phyloP scores from a whole-genome alignment of 768 basidiomycete genomes.

The Kwoniella dejecticola region DNA sequence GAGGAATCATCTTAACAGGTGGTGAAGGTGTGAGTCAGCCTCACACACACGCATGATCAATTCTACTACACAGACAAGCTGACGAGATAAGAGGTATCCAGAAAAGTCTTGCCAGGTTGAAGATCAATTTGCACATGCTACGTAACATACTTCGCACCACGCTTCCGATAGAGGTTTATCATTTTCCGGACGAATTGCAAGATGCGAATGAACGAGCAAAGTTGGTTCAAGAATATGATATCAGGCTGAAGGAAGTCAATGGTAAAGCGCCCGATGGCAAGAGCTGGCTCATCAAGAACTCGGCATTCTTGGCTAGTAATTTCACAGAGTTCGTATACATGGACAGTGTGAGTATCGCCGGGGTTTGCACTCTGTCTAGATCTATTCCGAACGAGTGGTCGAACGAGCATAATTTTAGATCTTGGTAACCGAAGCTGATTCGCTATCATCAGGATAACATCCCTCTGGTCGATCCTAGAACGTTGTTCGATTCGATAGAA shows the following conservation, averaged over 20 bases:
- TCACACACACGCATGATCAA: not conserved
- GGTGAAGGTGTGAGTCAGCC: slow-evolving; percentile 45
- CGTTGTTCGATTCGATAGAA: slow-evolving; percentile 55
- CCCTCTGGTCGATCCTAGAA: slow-evolving; percentile 54
- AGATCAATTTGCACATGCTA: slow-evolving; percentile 55
- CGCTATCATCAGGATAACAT: slow-evolving; percentile 57
- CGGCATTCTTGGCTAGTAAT: slow-evolving; percentile 46
- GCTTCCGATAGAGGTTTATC: slow-evolving; percentile 58
- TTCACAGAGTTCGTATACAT: slow-evolving; percentile 53
- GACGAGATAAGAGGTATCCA: slow-evolving; percentile 9
- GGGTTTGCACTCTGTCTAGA: too few species aligned
- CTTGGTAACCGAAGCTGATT: not conserved
- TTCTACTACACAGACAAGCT: too few species aligned
- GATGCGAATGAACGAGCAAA: slow-evolving; percentile 30
- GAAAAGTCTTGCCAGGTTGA: slow-evolving; percentile 53
- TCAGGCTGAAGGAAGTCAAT: slow-evolving; percentile 44
- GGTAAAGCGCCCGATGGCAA: slow-evolving; percentile 35
- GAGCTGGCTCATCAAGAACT: slow-evolving; percentile 53
- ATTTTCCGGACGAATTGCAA: slow-evolving; percentile 57
- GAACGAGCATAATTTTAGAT: too few species aligned
- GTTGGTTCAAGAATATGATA: slow-evolving; percentile 49
- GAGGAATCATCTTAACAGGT: slow-evolving; percentile 49
- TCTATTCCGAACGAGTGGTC: too few species aligned
- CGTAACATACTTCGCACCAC: slow-evolving; percentile 52
- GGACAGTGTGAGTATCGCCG: slow-evolving; percentile 45